Evolutionary conservation across 169 alveolate species (phyloP).

Genomic region (Babesia bigemina): DNA sequence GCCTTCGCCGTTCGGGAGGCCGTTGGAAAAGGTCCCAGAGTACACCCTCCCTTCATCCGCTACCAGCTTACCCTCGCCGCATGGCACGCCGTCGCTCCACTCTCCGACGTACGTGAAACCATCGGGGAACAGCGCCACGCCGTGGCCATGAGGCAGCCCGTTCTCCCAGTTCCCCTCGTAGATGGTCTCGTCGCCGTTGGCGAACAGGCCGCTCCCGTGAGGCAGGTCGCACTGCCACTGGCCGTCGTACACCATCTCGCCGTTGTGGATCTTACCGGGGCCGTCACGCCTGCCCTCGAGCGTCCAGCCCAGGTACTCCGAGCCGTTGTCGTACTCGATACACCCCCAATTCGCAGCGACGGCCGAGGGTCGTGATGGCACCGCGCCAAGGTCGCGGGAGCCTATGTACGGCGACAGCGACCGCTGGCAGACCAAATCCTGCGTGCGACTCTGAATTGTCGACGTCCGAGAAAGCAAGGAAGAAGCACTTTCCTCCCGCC

Average conservation of each 20-base stretch:
- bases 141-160: conserved; percentile 44
- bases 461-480: conserved; percentile 6
- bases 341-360: conserved; percentile 26
- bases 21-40: conserved; percentile 25
- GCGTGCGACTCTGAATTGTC: conserved; percentile 25
- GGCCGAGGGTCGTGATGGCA: neutral
- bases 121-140: conserved; percentile 37
- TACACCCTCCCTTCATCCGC: conserved; percentile 17
- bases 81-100: conserved; percentile 33
- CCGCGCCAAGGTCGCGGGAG: neutral
- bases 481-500: neutral
- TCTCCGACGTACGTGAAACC: conserved; percentile 36
- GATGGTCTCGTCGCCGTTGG: conserved; percentile 14
- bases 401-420: neutral
- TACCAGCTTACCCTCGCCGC: conserved; percentile 25
- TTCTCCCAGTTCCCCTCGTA: conserved; percentile 37
- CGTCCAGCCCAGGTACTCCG: conserved; percentile 38
- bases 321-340: conserved; percentile 27
- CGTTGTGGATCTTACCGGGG: conserved; percentile 32
- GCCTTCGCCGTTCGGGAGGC: conserved; percentile 38
- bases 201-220: conserved; percentile 29
- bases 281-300: conserved; percentile 42
- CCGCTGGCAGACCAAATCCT: conserved; percentile 27
- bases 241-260: conserved; percentile 21
- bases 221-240: conserved; percentile 50